Conservation (phyloP, 805 yeast species). For the Wickerhamomyces queroliae region DNA sequence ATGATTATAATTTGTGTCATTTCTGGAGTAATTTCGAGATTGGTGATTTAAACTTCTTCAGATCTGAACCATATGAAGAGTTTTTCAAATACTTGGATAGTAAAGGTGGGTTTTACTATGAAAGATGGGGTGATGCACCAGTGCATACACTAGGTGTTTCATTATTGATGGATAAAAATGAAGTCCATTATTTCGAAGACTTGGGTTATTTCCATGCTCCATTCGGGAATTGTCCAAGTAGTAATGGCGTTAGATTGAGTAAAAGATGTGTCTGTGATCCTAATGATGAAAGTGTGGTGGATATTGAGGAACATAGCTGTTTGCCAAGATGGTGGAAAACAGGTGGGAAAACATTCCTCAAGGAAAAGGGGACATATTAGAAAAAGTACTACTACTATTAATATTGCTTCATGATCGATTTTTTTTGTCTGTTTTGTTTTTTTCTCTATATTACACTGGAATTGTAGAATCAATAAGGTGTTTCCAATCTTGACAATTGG, state of each 20-base stretch:
- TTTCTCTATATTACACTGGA: too few relatives aligned
- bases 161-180: conserved; percentile 48
- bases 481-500: conserved; percentile 69
- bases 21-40: conserved; percentile 88
- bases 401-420: too few relatives aligned
- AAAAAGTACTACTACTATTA: neutral
- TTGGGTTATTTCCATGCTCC: conserved; percentile 78
- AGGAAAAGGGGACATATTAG: conserved; percentile 25
- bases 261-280: conserved; percentile 63
- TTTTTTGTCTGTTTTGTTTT: too few relatives aligned
- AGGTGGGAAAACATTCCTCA: conserved; percentile 50
- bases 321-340: conserved; percentile 76
- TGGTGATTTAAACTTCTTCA: conserved; percentile 64
- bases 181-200: conserved; percentile 75
- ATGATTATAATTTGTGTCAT: conserved; percentile 74
- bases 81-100: conserved; percentile 61
- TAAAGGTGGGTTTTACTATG: conserved; percentile 76
- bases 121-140: conserved; percentile 96
- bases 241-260: conserved; percentile 38
- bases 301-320: conserved; percentile 50
- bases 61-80: conserved; percentile 54
- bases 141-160: conserved; percentile 72
- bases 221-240: conserved; percentile 55
- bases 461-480: conserved; percentile 25
- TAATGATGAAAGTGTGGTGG: conserved; percentile 34